Base-by-base conservation (phyloP, 345 rosid genomes). In the Syzygium aromaticum region DNA sequence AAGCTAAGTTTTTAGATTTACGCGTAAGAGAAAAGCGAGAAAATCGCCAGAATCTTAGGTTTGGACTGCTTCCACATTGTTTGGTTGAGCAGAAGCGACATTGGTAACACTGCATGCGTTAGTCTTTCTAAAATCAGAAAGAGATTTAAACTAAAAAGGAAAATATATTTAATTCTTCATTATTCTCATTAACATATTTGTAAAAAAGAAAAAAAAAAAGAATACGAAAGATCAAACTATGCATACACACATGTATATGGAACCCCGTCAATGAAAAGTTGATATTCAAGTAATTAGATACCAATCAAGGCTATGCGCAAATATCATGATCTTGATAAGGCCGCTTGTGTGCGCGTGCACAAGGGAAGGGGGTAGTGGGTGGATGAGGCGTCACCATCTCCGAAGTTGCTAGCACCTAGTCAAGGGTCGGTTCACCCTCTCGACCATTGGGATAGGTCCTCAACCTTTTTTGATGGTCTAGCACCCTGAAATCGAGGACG, bases 381-480 rank as follows among this genome's bases (percentile, higher is more conserved):
- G 73, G 73, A 61, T 0, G 5, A 61, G 38, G 0, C 0, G 1
- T 14, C 0, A 0, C 0, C 15, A 14, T 61, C 0, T n/a, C 0
- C 13, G 0, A 14, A 8, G 38, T 0, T 61, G 4, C 38, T n/a
- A 8, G 0, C 13, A 1, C 15, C 5, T n/a, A n/a, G 73, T 61
- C 0, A n/a, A 14, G 73, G 33, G 38, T 61, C 0, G 38, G 3
- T n/a, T 61, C 14, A 25, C 28, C 28, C 21, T 8, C 59, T 57
- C 3, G 64, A 57, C 0, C 28, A 57, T 57, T 5, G 6, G 8
- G 0, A n/a, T n/a, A 13, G 38, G 33, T 0, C 19, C 73, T 61
- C 9, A 14, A 8, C 38, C 73, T 3, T 13, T 61, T 30, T n/a
- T 3, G 38, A 61, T n/a, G 73, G 9, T 61, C 73, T 61, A 61